Base-by-base conservation (phyloP, 73 alveolate genomes). In the Paramecium sonneborni region DNA sequence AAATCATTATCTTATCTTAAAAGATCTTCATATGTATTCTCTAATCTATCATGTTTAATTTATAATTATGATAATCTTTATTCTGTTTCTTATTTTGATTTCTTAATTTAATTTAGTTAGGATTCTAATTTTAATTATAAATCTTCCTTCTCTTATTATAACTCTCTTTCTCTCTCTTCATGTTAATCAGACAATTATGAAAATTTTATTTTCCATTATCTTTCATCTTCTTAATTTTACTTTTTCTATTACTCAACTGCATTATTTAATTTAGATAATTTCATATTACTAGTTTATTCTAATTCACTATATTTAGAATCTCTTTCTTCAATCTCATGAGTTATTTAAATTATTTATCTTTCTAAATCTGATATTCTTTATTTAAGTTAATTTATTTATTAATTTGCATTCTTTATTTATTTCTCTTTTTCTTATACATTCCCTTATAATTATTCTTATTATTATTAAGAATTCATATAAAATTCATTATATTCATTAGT, bases 331-430 rank as follows among this genome's bases (percentile, higher is more conserved):
- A 62, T 26, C 18, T 62, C 48, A 1, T 26, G 7, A 12, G 43
- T 62, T 26, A 62, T 26, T 30, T 26, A 12, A 2, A 62, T 5
- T 9, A 62, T 26, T 62, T 62, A 30, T 62, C 84, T 26, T 12
- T 62, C 84, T n/a, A 62, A 62, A 62, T 62, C 84, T 2, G 84
- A 62, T 23, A 62, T 62, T 30, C 24, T 62, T 62, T 62, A 62
- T 26, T 62, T 62, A 0, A 62, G 6, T 62, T 62, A 62, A 30
- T 62, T 62, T 6, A 62, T 62, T n/a, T 62, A 24, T 32, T 62
- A 62, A 32, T 62, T 62, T 4, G 39, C 44, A 62, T 62, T 62
- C 28, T 62, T 62, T 1, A 62, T 26, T 26, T 62, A 7, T 62
- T 62, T 62, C 12, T 62, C 84, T 24, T 62, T 62, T 62, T 62